phyloP scores from a whole-genome alignment of 2,329 filamentous ascomycete genomes.

The Colletotrichum scovillei region DNA sequence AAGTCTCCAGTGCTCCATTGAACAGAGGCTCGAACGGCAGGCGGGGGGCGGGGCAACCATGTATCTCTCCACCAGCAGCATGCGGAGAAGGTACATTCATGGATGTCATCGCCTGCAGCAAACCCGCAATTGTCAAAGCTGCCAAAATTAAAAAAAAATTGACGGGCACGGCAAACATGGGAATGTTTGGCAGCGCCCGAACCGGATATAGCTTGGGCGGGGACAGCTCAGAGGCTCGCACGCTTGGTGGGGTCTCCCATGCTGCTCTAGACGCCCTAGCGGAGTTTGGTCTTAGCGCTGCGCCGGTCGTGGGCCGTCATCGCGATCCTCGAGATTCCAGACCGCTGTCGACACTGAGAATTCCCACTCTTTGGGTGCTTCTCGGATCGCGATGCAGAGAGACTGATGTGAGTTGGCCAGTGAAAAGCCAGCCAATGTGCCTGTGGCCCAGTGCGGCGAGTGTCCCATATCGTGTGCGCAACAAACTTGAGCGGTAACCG shows the following conservation, averaged over 20 bases:
- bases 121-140: background rate
- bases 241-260: background rate
- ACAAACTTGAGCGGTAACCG: background rate
- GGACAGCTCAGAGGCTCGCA: slow-evolving; percentile 6
- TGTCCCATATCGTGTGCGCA: background rate
- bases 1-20: background rate
- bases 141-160: background rate
- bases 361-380: background rate
- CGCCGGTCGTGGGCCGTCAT: slow-evolving; percentile 13
- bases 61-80: background rate
- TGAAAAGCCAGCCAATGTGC: background rate
- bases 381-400: slow-evolving; percentile 17
- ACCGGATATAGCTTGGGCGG: slow-evolving; percentile 33
- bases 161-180: slow-evolving; percentile 11
- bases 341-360: slow-evolving; percentile 5
- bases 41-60: background rate
- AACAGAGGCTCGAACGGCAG: background rate
- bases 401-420: background rate
- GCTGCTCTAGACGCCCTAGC: slow-evolving; percentile 2
- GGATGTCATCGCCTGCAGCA: background rate
- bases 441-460: background rate
- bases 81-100: slow-evolving; percentile 23
- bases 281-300: slow-evolving; percentile 12
- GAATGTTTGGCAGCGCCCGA: slow-evolving; percentile 11
- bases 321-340: slow-evolving; percentile 31